Evolutionary conservation across 1,284 basidiomycete species (phyloP).

Genomic region (Porogramme epimiltina): DNA sequence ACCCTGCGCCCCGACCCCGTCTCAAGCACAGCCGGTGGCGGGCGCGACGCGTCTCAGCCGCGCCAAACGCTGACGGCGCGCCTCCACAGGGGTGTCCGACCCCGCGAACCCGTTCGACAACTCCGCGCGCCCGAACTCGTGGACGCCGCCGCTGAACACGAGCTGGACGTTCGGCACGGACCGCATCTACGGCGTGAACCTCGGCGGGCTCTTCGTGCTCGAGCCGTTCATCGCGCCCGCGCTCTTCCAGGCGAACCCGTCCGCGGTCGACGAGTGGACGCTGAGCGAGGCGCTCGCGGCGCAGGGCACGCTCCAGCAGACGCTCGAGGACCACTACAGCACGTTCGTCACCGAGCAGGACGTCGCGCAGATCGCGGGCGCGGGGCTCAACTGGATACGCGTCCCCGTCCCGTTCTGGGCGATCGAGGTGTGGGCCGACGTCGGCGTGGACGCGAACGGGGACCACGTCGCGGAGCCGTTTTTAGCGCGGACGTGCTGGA

Average conservation of each 20-base stretch:
- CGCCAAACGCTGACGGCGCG: too few relatives aligned
- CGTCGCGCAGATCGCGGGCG: conserved; percentile 35
- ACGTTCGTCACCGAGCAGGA: conserved; percentile 49
- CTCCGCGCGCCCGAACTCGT: conserved; percentile 58
- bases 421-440: conserved; percentile 60
- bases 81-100: conserved; percentile 51
- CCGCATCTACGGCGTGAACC: conserved; percentile 64
- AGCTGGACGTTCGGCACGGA: conserved; percentile 70
- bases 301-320: conserved; percentile 34
- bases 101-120: conserved; percentile 66
- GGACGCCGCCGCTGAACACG: conserved; percentile 64
- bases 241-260: conserved; percentile 72
- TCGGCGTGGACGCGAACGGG: conserved; percentile 26
- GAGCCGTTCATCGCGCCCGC: conserved; percentile 85
- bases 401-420: conserved; percentile 83
- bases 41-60: too few relatives aligned
- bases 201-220: conserved; percentile 74
- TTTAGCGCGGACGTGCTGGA: conserved; percentile 35
- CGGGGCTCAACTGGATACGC: conserved; percentile 79
- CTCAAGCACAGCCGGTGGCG: background rate
- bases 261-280: conserved; percentile 61
- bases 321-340: conserved; percentile 51
- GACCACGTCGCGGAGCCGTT: conserved; percentile 35
- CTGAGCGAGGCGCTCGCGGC: conserved; percentile 44
- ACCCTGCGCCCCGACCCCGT: too few relatives aligned